Base-by-base conservation (phyloP, 768 basidiomycete species). In the Phanerochaete carnosa region DNA sequence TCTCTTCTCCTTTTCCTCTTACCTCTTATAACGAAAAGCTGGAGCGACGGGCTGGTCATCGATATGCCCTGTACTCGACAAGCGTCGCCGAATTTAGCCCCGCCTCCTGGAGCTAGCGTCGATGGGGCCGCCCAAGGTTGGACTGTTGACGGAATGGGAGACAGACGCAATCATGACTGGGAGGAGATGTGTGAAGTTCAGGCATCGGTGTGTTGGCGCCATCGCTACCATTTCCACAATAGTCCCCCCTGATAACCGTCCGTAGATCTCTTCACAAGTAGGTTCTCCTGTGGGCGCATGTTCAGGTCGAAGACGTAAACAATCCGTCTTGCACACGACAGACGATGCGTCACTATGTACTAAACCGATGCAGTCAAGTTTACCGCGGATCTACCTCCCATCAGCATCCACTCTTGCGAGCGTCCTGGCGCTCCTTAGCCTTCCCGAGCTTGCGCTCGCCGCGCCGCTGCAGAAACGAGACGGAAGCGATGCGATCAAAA, bases 381-480 rank as follows among this genome's bases (percentile, higher is more conserved):
- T 15, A 55, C 23, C 9, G n/a, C 23, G 37, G n/a, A 37, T 39
- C n/a, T n/a, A 26, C 35, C 22, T 28, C 13, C 12, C 23, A 13
- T 26, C 23, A 19, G 9, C 28, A 11, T 28, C 35, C n/a, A 25
- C 28, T 9, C 25, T 49, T 11, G 47, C 47, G 26, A 49, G 47
- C 47, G 47, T 25, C 35, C 15, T 55, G 13, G 28, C 37, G 23
- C 35, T 55, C 9, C 37, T 55, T n/a, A 22, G 11, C 22, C 54
- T 39, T 23, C 32, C 54, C 9, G 25, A 23, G 12, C n/a, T 39
- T 1, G 54, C 25, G 23, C 23, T 16, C 11, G 54, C 54, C n/a
- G 54, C 54, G 3, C 54, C 54, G 25, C 26, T 55, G n/a, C 54
- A 55, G 32, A 55, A 55, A 25, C 54, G 54, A 15, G 54, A 43